These are phyloP conservation scores for Evansstolkia leycettana DNA, from an alignment of 495 filamentous ascomycete genomes.

Conservation along the genomic window DNA sequence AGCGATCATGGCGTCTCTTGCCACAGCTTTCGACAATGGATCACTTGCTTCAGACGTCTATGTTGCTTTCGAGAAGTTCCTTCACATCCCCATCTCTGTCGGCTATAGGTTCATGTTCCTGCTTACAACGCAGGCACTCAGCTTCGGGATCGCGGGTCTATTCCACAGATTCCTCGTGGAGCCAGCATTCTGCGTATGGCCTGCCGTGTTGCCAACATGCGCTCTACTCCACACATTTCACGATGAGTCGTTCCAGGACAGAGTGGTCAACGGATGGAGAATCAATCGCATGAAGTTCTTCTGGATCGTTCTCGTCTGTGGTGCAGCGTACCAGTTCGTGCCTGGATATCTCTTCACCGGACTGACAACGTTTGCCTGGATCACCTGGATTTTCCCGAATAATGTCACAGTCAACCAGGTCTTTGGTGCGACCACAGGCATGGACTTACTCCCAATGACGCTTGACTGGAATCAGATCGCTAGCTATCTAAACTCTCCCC, in stretches of 20 bases:
- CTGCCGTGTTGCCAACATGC: conserved; percentile 40
- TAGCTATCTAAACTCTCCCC: conserved; percentile 38
- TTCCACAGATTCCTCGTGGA: conserved; percentile 33
- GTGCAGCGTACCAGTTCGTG: conserved; percentile 39
- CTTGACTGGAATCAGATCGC: conserved; percentile 50
- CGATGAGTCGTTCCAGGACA: conserved; percentile 39
- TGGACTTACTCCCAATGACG: conserved; percentile 43
- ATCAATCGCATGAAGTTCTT: conserved; percentile 48
- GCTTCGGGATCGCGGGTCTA: conserved; percentile 33
- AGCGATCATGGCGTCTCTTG: conserved; percentile 37
- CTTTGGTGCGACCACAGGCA: conserved; percentile 40
- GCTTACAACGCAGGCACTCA: conserved; percentile 30
- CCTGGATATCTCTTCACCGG: conserved; percentile 17
- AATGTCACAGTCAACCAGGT: conserved; percentile 38
- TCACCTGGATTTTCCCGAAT: conserved; percentile 20
- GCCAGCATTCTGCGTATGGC: conserved; percentile 52
- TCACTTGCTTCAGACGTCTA: conserved; percentile 43
- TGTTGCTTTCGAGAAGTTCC: conserved; percentile 2
- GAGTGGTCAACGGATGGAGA: conserved; percentile 43
- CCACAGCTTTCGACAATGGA: conserved; percentile 19
- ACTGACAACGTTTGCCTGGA: conserved; percentile 14
- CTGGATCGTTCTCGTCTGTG: conserved; percentile 33
- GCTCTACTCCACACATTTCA: conserved; percentile 51
- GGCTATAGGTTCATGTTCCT: conserved; percentile 24
- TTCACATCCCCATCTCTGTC: conserved; percentile 39